Evolutionary conservation across 306 rosid genomes (phyloP).

Genomic region (Delonix regia): DNA sequence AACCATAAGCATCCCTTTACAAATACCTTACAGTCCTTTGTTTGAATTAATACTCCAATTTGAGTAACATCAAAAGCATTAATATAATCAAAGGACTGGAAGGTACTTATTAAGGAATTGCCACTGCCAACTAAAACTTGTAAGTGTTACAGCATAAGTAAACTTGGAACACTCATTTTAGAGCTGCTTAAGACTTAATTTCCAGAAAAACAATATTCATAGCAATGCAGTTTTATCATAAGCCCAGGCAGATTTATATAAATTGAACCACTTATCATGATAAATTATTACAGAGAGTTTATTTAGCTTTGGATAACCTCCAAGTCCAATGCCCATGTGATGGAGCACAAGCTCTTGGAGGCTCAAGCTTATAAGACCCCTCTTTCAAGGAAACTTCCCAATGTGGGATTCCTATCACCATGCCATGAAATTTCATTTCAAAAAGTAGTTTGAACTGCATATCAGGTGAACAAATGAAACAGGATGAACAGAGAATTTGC

Average conservation of each 20-base stretch:
- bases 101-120: neutral
- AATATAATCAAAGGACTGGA: neutral
- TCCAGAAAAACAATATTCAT: slow-evolving; percentile 31
- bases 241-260: slow-evolving; percentile 21
- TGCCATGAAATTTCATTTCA: slow-evolving; percentile 33
- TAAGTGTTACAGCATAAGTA: neutral
- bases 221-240: slow-evolving; percentile 22
- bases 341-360: too few species aligned
- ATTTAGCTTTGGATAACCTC: slow-evolving; percentile 30
- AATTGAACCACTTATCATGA: slow-evolving; percentile 38
- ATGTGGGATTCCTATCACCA: too few species aligned
- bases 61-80: neutral
- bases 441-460: slow-evolving; percentile 37
- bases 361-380: too few species aligned
- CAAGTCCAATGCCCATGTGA: slow-evolving; percentile 28
- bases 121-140: slow-evolving; percentile 18
- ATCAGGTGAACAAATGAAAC: slow-evolving; percentile 26
- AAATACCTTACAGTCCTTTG: neutral
- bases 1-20: slow-evolving; percentile 1
- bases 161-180: slow-evolving; percentile 21
- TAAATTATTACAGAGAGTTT: neutral
- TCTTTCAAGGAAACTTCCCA: too few species aligned
- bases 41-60: neutral
- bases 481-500: slow-evolving; percentile 13
- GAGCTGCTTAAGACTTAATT: slow-evolving; percentile 18